Percentiles rank a stretch among this genome's conserved stretches.
Evolutionary conservation across 2,329 filamentous ascomycete genomes (phyloP).

Genomic region (Hypoxylon sp.): DNA sequence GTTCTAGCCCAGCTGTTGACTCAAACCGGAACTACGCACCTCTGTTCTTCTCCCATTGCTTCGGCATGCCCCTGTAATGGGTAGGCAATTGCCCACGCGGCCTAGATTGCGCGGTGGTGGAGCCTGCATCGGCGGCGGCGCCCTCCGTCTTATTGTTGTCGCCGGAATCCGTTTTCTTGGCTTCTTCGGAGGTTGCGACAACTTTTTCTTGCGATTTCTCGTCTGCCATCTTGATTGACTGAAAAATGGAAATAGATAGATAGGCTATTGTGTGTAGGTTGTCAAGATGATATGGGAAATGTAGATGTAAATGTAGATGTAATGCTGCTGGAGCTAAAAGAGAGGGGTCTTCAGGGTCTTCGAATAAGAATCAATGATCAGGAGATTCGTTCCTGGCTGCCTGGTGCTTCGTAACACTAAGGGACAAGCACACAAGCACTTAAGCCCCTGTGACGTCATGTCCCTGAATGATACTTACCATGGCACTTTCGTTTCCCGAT

Average conservation of each 20-base stretch:
- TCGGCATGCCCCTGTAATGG: conserved; percentile 51
- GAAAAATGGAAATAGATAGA: not conserved
- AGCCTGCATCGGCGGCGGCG: conserved; percentile 27
- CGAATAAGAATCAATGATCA: conserved; percentile 5
- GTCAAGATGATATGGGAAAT: not conserved
- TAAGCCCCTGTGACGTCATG: conserved; percentile 30
- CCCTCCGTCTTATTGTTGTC: conserved; percentile 40
- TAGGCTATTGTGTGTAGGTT: conserved; percentile 23
- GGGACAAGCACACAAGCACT: conserved; percentile 11
- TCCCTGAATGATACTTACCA: not conserved
- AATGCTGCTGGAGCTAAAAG: not conserved
- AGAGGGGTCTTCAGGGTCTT: not conserved
- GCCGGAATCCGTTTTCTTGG: conserved; percentile 31
- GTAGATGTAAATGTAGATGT: not conserved
- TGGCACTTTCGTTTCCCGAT: not conserved
- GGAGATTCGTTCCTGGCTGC: conserved; percentile 4
- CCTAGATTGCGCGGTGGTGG: conserved; percentile 28
- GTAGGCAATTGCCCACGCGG: conserved; percentile 45
- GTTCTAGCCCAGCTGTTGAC: not conserved
- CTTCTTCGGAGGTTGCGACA: conserved; percentile 15
- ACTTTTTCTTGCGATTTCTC: conserved; percentile 35
- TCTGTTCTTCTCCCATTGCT: conserved; percentile 51
- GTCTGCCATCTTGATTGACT: conserved; percentile 37
- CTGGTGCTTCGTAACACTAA: conserved; percentile 20
- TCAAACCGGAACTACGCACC: conserved; percentile 21